These are phyloP conservation scores for Nitzschia sp. DNA, from an alignment of 108 stramenopile genomes.

Conservation along the genomic window DNA sequence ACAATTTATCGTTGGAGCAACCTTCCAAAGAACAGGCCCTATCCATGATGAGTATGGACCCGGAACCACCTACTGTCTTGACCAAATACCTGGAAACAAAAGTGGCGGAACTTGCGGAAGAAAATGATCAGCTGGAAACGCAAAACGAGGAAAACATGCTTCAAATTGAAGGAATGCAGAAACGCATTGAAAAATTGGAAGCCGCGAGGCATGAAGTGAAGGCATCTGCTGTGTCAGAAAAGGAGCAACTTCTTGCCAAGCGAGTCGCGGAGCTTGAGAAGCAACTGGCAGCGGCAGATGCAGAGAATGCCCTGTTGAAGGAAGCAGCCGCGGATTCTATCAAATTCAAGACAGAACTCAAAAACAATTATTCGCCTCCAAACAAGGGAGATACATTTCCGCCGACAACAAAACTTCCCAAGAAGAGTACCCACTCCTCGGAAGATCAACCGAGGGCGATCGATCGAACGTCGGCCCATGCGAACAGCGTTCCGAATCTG, in stretches of 20 bases:
- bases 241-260: background rate
- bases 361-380: background rate
- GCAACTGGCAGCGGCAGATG: background rate
- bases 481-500: background rate
- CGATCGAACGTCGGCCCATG: background rate
- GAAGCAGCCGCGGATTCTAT: background rate
- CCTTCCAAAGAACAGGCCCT: conserved; percentile 4
- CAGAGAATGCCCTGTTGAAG: conserved; percentile 9
- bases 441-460: background rate
- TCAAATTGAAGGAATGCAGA: conserved; percentile 4
- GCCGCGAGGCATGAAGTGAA: background rate
- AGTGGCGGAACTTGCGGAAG: conserved; percentile 21
- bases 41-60: conserved; percentile 43
- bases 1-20: background rate
- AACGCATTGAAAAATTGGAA: background rate
- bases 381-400: background rate
- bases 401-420: background rate
- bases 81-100: conserved; percentile 35
- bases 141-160: conserved; percentile 1
- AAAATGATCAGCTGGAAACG: conserved; percentile 23
- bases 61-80: conserved; percentile 30
- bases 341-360: background rate
- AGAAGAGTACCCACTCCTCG: background rate
- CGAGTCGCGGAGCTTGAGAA: conserved; percentile 8
- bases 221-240: background rate